phyloP scores from a whole-genome alignment of 139 green algal species.

The Chlorella sorokiniana region DNA sequence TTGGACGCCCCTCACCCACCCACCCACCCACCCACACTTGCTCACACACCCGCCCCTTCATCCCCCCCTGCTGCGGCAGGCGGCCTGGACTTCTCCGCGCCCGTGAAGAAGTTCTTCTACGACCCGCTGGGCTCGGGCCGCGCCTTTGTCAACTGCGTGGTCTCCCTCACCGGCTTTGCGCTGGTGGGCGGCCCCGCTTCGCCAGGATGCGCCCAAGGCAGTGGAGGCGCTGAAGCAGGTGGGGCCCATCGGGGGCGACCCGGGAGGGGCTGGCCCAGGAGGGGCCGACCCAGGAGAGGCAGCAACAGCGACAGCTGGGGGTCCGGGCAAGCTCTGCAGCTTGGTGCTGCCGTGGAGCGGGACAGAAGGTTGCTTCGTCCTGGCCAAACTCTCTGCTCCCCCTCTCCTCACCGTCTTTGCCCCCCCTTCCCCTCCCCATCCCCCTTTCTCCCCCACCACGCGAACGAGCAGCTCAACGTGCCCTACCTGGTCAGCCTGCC shows the following conservation, averaged over 20 bases:
- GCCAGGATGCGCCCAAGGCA: constrained; percentile 97
- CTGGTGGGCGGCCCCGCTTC: constrained; percentile 93
- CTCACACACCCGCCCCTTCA: neutral
- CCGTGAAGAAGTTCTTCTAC: constrained; percentile 99
- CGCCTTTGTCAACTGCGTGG: constrained; percentile 87
- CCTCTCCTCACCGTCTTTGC: neutral
- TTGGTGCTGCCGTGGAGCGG: neutral
- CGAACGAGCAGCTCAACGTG: constrained; percentile 86
- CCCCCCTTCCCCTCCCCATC: neutral
- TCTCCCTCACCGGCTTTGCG: constrained; percentile 97
- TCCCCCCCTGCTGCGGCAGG: constrained; percentile 37
- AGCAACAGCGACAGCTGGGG: too few species aligned
- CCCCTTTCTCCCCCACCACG: too few species aligned
- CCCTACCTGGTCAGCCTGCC: constrained; percentile 97
- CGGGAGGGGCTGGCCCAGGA: too few species aligned
- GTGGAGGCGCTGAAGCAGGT: constrained; percentile 88
- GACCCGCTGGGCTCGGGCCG: constrained; percentile 86
- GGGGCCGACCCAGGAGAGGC: too few species aligned
- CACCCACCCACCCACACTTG: too few species aligned
- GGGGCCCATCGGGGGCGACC: too few species aligned
- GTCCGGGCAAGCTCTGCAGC: too few species aligned
- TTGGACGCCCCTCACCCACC: too few species aligned
- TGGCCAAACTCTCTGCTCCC: neutral
- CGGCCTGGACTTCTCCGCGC: constrained; percentile 95
- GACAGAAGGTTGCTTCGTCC: neutral